A percentile compares a stretch with the other conserved stretches of the same genome.
Evolutionary conservation across 768 basidiomycete genomes (phyloP).

Genomic region (Tricholoma sp.): DNA sequence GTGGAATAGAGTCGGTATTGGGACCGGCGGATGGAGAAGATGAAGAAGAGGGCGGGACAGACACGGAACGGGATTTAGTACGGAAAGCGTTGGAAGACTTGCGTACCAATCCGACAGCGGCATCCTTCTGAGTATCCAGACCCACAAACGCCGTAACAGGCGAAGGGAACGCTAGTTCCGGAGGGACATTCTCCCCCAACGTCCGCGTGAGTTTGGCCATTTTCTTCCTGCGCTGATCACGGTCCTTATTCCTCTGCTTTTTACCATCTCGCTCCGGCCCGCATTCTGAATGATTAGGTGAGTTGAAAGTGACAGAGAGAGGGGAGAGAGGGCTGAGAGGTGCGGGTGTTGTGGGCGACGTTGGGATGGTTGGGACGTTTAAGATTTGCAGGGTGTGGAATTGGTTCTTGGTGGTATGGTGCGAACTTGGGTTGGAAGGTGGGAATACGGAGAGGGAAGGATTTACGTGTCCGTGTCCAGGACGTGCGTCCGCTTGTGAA

Average conservation of each 20-base stretch:
- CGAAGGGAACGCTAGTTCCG: constrained; percentile 36
- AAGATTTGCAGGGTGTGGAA: neutral
- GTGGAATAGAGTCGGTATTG: too few species aligned
- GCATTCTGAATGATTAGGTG: neutral
- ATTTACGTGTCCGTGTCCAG: too few species aligned
- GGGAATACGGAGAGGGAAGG: neutral
- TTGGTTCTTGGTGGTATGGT: neutral
- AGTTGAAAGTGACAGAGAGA: neutral
- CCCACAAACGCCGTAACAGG: too few species aligned
- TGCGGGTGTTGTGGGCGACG: neutral
- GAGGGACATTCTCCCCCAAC: constrained; percentile 47
- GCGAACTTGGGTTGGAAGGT: neutral
- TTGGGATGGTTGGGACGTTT: neutral
- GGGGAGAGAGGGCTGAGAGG: neutral
- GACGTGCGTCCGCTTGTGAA: too few species aligned
- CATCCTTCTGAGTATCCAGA: too few species aligned
- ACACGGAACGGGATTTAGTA: too few species aligned
- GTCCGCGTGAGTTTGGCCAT: constrained; percentile 49
- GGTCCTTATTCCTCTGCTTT: constrained; percentile 15
- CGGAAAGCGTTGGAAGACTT: too few species aligned
- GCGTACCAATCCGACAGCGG: too few species aligned
- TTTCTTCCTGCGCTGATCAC: constrained; percentile 31
- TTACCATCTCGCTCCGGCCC: neutral
- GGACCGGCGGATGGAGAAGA: too few species aligned
- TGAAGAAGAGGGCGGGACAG: too few species aligned